Evolutionary conservation across 2,329 filamentous ascomycete genomes (phyloP).

Genomic region (Colletotrichum sidae): DNA sequence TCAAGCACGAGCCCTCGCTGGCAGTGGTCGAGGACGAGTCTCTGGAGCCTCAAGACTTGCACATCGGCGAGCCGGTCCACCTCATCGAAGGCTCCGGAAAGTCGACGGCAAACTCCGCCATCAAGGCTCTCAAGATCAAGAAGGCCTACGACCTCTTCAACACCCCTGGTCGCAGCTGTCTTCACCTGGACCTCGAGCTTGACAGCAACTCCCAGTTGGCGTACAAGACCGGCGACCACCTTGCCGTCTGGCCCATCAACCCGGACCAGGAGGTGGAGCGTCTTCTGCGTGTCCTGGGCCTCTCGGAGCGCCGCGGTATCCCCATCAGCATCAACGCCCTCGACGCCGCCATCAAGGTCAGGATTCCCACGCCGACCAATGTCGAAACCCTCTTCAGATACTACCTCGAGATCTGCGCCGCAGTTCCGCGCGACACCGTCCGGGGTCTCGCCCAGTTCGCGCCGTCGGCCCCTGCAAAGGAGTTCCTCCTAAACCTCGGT

Average conservation of each 20-base stretch:
- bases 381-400: slow-evolving; percentile 53
- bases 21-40: slow-evolving; percentile 39
- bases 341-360: slow-evolving; percentile 39
- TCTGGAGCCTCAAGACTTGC: slow-evolving; percentile 37
- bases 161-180: slow-evolving; percentile 43
- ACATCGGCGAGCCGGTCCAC: slow-evolving; percentile 40
- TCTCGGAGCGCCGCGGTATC: slow-evolving; percentile 40
- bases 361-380: slow-evolving; percentile 53
- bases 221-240: slow-evolving; percentile 55
- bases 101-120: slow-evolving; percentile 34
- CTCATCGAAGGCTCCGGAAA: slow-evolving; percentile 21
- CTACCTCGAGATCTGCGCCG: slow-evolving; percentile 56
- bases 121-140: slow-evolving; percentile 38
- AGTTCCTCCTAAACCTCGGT: slow-evolving; percentile 12
- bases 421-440: slow-evolving; percentile 45
- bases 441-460: slow-evolving; percentile 20
- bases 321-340: slow-evolving; percentile 42
- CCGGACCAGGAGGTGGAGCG: slow-evolving; percentile 47
- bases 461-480: slow-evolving; percentile 6
- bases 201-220: slow-evolving; percentile 43
- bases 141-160: slow-evolving; percentile 42
- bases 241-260: slow-evolving; percentile 54
- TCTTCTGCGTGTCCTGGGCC: slow-evolving; percentile 45
- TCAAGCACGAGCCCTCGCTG: slow-evolving; percentile 40
- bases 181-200: slow-evolving; percentile 49